Evolutionary conservation across 306 rosid genomes (phyloP), one percentile per base, ranked within the genome.

Genomic region (Prosopis cineraria): DNA sequence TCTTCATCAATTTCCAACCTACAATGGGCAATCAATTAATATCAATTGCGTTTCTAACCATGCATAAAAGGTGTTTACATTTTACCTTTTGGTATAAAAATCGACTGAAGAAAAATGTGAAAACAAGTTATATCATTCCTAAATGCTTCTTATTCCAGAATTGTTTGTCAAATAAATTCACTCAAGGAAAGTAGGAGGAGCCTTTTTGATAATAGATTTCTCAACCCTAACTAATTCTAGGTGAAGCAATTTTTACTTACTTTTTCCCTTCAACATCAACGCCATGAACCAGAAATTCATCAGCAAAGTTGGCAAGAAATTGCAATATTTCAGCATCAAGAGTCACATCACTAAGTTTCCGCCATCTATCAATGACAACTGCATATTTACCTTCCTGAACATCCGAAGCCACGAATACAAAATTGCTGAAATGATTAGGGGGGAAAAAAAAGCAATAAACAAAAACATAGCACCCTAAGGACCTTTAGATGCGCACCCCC

Each of bases 181-280:
- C 39, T 10, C 6, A 12, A 59, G 27, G 70, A 80, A 74, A 68
- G 39, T 80, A 25, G 48, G 44, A n/a, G n/a, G n/a, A 50, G 56
- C 48, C 74, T 73, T 13, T 55, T 16, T 11, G 31, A 22, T 0
- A 24, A 3, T 55, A 55, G 62, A 22, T 22, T 55, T 55, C 30
- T 55, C 62, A 22, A 31, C 71, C 41, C 52, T 69, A 60, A 16
- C 44, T 70, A 30, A 19, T 64, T 71, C 45, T 74, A 68, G 27
- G 47, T 44, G 34, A 40, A 37, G 44, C 27, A 78, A 20, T 31
- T 27, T 22, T 45, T 59, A 79, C 94, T 71, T 85, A 92, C n/a
- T 87, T 95, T 84, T 95, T 95, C 83, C 98, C 98, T 87, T 95
- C 98, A 80, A 95, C 98, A 78, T 95, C 98, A 53, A 95, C 98